A percentile compares a stretch with the other conserved stretches of the same genome.
phyloP scores from a whole-genome alignment of 2,329 filamentous ascomycete genomes.

The Graphilbum fragrans region DNA sequence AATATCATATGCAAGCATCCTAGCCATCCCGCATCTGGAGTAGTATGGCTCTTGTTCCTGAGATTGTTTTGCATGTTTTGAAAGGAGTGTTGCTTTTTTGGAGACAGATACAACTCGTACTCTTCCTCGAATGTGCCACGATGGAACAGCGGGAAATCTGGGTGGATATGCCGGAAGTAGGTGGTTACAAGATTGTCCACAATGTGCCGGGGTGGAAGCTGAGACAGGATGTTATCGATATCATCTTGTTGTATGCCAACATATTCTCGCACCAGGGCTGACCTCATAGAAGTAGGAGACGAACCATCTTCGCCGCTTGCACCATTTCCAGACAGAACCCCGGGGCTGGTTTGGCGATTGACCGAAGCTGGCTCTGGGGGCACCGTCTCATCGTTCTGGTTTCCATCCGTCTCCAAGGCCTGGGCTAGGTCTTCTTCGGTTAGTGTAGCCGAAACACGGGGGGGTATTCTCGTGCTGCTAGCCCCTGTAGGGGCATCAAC shows the following conservation, averaged over 20 bases:
- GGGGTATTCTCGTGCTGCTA: background rate
- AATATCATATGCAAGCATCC: too few species aligned
- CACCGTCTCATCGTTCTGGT: background rate
- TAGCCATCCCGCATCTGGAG: too few species aligned
- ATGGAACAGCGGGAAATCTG: too few species aligned
- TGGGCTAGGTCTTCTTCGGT: constrained; percentile 14
- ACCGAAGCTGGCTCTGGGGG: background rate
- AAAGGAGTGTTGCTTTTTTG: too few species aligned
- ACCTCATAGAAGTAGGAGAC: constrained; percentile 16
- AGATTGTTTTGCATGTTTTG: too few species aligned
- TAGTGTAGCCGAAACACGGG: constrained; percentile 9
- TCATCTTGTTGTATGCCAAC: constrained; percentile 13
- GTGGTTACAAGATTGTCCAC: constrained; percentile 20
- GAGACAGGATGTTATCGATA: constrained; percentile 16
- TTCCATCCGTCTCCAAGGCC: constrained; percentile 14
- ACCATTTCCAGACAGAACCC: background rate
- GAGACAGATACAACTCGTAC: too few species aligned
- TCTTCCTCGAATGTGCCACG: too few species aligned
- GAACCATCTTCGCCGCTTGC: constrained; percentile 4
- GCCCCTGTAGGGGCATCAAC: background rate
- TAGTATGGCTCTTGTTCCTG: too few species aligned
- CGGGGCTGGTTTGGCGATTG: background rate
- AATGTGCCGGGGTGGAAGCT: constrained; percentile 15
- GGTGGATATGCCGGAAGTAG: constrained; percentile 22
- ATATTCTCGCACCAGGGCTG: constrained; percentile 16